These are phyloP conservation scores for Dryadomyces quercivorus DNA, from an alignment of 2,329 filamentous ascomycete genomes.

Conservation along the genomic window DNA sequence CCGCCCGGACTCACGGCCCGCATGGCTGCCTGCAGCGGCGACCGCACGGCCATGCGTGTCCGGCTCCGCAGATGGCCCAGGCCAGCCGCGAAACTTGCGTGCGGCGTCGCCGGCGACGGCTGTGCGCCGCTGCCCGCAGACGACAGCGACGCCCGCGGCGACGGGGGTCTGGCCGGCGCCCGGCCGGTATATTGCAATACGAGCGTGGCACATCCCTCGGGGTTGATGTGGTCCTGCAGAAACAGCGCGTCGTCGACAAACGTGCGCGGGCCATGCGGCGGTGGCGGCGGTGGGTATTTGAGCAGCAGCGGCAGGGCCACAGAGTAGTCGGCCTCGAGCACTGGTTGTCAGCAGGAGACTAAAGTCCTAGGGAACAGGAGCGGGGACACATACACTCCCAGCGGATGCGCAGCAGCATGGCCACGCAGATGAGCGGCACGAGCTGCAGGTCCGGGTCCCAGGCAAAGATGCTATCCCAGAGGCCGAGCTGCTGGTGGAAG, in stretches of 20 bases:
- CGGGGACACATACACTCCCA: constrained; percentile 67
- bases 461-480: constrained; percentile 90
- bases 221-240: constrained; percentile 51
- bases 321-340: constrained; percentile 81
- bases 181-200: constrained; percentile 60
- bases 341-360: constrained; percentile 25
- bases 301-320: constrained; percentile 69
- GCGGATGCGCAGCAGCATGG: constrained; percentile 84
- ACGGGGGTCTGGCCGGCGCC: constrained; percentile 13
- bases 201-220: constrained; percentile 49
- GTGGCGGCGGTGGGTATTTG: constrained; percentile 61
- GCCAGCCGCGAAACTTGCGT: constrained; percentile 10
- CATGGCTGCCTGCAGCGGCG: constrained; percentile 23
- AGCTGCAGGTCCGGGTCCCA: constrained; percentile 70
- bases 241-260: constrained; percentile 81
- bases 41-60: constrained; percentile 24
- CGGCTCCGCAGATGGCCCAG: constrained; percentile 26
- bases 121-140: constrained; percentile 4
- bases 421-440: constrained; percentile 81
- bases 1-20: background rate
- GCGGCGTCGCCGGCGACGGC: constrained; percentile 6
- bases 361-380: background rate
- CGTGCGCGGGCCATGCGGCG: constrained; percentile 55
- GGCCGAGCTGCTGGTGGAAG: constrained; percentile 66
- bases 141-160: background rate